Base-by-base conservation (phyloP, 2,329 filamentous ascomycete species). In the Hypoxylon sp. region DNA sequence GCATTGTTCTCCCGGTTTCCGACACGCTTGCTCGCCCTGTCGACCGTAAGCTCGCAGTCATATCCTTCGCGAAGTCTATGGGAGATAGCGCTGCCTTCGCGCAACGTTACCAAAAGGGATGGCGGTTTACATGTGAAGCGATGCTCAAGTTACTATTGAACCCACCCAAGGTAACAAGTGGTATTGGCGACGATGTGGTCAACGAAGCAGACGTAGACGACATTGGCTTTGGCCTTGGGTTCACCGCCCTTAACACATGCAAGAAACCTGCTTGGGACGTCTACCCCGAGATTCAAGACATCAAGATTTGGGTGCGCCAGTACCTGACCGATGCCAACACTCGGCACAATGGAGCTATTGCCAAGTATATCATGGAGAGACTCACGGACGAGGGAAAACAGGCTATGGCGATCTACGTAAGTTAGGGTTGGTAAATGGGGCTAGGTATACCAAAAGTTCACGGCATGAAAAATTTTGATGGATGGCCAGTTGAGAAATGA, bases 161-260 rank as follows among this genome's bases (percentile, higher is more conserved):
- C 80, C 93, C 95, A 25, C 94, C 95, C 1, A 81, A 83, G 36
- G 87, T 95, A 3, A 82, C 86, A 5, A 82, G 84, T 14, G 87
- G 90, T 1, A 82, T 86, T 36, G 90, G 91, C 63, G 90, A 93
- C 70, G 93, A 97, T 72, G 82, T 93, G 55, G 90, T 97, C 69
- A 88, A 89, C 10, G 96, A 98, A 77, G 90, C 93, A 2, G 95
- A 98, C 75, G 92, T 97, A 25, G 96, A 99, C 75, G 96, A 99
- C 78, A 90, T 98, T 72, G 91, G 93, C 28, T 99, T 99, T 76
- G 96, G 96, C 25, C 90, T 98, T 71, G 95, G 94, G 7, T 99
- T 97, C 81, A 98, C 96, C 0, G 91, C 93, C 32, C 87, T 99
- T 69, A 97, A 95, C 82, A 98, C 95, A 0, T 96, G 95, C 82